Percentiles rank a stretch among this genome's conserved stretches.
Conservation (phyloP, 2,329 filamentous ascomycete species). For the Fusarium nelsonii region DNA sequence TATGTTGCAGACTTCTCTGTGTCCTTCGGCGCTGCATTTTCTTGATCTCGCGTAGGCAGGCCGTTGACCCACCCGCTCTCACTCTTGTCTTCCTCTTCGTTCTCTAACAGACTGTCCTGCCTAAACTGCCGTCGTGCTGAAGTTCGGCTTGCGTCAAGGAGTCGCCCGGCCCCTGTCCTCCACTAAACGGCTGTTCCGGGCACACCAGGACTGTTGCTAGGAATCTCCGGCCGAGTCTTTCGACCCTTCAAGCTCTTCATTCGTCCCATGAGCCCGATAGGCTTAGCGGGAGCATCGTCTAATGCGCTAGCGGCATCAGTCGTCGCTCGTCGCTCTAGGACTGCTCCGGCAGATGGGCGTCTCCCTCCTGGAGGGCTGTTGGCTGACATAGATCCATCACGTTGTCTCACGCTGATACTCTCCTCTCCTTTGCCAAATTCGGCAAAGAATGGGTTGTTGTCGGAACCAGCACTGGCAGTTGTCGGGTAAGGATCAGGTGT, state of each 20-base stretch:
- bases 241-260: constrained; percentile 86
- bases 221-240: constrained; percentile 53
- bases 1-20: constrained; percentile 19
- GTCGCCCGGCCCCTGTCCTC: constrained; percentile 43
- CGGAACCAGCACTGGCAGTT: constrained; percentile 51
- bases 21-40: constrained; percentile 41
- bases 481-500: constrained; percentile 56
- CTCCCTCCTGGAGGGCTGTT: constrained; percentile 67
- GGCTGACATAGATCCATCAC: constrained; percentile 58
- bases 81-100: constrained; percentile 14
- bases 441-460: constrained; percentile 82
- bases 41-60: constrained; percentile 35
- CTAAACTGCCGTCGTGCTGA: constrained; percentile 33
- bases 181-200: constrained; percentile 59
- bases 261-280: constrained; percentile 77
- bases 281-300: constrained; percentile 59
- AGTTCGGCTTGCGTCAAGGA: constrained; percentile 35
- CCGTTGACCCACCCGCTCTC: constrained; percentile 14
- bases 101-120: constrained; percentile 16
- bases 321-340: constrained; percentile 74
- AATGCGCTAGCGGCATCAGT: constrained; percentile 62
- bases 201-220: constrained; percentile 53
- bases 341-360: constrained; percentile 54
- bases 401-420: constrained; percentile 60
- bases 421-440: constrained; percentile 76